Base-by-base conservation (phyloP, 495 filamentous ascomycete species). In the Corynascus novoguineensis region DNA sequence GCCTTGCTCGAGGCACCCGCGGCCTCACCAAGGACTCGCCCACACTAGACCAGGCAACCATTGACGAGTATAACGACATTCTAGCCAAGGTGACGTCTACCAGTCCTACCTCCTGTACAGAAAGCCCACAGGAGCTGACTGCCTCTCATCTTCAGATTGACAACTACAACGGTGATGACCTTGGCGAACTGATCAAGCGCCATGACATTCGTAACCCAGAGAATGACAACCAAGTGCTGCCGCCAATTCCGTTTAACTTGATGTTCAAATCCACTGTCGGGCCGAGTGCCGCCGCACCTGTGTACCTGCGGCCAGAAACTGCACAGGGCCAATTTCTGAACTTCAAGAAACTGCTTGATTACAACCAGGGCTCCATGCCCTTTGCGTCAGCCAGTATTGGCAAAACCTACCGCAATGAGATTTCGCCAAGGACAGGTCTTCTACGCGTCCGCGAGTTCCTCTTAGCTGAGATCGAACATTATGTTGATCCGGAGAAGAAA, bases 11-110 rank as follows among this genome's bases (percentile, higher is more conserved):
- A 10, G 46, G 38, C 73, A 60, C 83, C 81, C 64, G 74, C 73
- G 31, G 75, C 72, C 52, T 75, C 7, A 3, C 22, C 4, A 37
- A 38, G 22, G 34, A 81, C 65, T 81, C 78, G 17, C 73, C 84
- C 38, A 86, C 83, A 71, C 71, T 88, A 41, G 82, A 86, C 27
- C 83, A 89, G 63, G 72, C 76, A 25, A 70, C 84, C 1, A 77
- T 83, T 57, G 72, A 81, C 61, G 85, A 88, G 66, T 88, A 87
- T 64, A 83, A 87, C 64, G 80, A 84, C 64, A 73, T 81, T 41
- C 79, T 89, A 24, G 85, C 86, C 4, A 86, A 87, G 60, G 68
- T 76, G 14, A 45, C 10, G 1, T 11, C 22, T 28, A 15, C 42
- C 27, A 38, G 27, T 17, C 3, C 17, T 59, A 27, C 21, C 25